Evolutionary conservation across 345 rosid genomes (phyloP).

Genomic region (Hibiscus trionum): DNA sequence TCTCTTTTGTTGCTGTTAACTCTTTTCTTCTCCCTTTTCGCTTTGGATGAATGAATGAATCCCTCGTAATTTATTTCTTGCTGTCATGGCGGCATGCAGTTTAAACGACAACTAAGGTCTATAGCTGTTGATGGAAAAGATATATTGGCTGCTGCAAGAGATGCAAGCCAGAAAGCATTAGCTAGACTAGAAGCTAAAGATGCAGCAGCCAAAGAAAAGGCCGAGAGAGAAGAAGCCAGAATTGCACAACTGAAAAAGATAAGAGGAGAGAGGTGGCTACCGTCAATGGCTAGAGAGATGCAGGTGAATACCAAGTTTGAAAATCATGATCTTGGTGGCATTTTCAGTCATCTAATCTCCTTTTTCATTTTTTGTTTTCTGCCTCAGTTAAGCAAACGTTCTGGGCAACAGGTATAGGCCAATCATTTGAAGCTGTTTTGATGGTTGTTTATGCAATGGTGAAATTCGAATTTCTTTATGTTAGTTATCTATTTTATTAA

Average conservation of each 20-base stretch:
- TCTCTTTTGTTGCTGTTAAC: background rate
- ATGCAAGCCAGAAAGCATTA: conserved; percentile 40
- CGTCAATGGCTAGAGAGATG: conserved; percentile 55
- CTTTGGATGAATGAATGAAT: background rate
- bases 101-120: conserved; percentile 42
- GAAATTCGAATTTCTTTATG: too few relatives aligned
- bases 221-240: conserved; percentile 73
- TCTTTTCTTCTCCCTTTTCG: background rate
- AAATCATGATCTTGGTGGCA: background rate
- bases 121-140: conserved; percentile 59
- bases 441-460: background rate
- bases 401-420: conserved; percentile 7
- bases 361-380: background rate
- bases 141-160: conserved; percentile 53
- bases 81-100: conserved; percentile 29
- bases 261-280: conserved; percentile 90
- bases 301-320: conserved; percentile 23
- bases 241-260: conserved; percentile 55
- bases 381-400: conserved; percentile 10
- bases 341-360: background rate
- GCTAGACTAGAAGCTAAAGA: conserved; percentile 60
- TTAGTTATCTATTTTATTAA: too few relatives aligned
- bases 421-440: background rate
- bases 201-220: conserved; percentile 57
- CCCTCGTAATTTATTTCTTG: background rate